These are phyloP conservation scores for Physcia stellaris DNA, from an alignment of 495 filamentous ascomycete species.

Conservation along the genomic window DNA sequence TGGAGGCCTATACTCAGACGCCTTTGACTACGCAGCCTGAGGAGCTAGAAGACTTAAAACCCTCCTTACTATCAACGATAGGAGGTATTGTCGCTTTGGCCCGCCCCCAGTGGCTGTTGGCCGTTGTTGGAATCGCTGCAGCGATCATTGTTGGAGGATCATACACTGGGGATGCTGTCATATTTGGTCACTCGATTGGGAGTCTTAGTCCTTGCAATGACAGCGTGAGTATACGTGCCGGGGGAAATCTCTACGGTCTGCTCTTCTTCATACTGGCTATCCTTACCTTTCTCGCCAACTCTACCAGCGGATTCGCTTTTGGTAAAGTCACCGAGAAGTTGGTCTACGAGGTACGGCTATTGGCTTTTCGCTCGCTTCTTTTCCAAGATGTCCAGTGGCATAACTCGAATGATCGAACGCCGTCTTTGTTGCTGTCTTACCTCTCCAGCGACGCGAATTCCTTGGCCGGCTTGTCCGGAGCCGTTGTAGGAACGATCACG, in stretches of 20 bases:
- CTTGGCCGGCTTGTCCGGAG: constrained; percentile 33
- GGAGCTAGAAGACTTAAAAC: constrained; percentile 1
- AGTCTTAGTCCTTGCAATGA: constrained; percentile 30
- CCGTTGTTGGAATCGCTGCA: constrained; percentile 26
- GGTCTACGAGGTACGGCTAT: constrained; percentile 32
- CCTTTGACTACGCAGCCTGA: background rate
- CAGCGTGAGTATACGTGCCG: constrained; percentile 21
- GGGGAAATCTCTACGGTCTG: constrained; percentile 35
- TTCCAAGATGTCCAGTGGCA: constrained; percentile 43
- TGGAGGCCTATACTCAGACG: background rate
- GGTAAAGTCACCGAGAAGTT: constrained; percentile 39
- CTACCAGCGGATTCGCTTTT: constrained; percentile 33
- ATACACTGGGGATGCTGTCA: constrained; percentile 36
- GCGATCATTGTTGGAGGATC: constrained; percentile 31
- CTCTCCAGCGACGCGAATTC: constrained; percentile 38
- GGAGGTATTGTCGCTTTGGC: background rate
- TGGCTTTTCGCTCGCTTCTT: constrained; percentile 37
- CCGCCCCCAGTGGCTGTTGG: constrained; percentile 25
- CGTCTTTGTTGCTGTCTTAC: constrained; percentile 31
- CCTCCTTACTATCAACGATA: background rate
- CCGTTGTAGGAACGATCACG: constrained; percentile 30
- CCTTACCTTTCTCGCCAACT: constrained; percentile 39
- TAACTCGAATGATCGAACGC: constrained; percentile 32
- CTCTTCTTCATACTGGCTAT: constrained; percentile 44
- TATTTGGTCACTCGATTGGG: constrained; percentile 38